phyloP scores from a whole-genome alignment of 2,329 filamentous ascomycete genomes.

The Bipolaris victoriae region DNA sequence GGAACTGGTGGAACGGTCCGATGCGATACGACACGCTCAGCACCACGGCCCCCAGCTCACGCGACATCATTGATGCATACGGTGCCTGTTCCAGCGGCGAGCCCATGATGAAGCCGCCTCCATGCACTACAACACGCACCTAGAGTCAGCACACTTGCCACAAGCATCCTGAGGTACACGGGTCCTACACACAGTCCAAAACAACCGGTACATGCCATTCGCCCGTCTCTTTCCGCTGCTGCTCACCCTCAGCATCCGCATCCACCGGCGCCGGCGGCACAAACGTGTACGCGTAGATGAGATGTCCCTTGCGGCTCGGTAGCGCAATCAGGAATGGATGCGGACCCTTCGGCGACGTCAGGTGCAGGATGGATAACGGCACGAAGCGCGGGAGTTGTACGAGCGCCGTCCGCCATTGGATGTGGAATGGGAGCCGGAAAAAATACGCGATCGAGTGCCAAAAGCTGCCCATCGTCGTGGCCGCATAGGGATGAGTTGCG shows the following conservation, averaged over 20 bases:
- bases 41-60: slow-evolving; percentile 52
- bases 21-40: slow-evolving; percentile 58
- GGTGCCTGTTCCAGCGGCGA: slow-evolving; percentile 54
- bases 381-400: slow-evolving; percentile 49
- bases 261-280: slow-evolving; percentile 47
- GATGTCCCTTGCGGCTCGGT: slow-evolving; percentile 46
- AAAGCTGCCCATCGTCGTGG: slow-evolving; percentile 38
- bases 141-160: neutral
- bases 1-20: slow-evolving; percentile 55
- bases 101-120: slow-evolving; percentile 54
- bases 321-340: slow-evolving; percentile 52
- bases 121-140: slow-evolving; percentile 11
- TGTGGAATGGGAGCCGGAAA: slow-evolving; percentile 40
- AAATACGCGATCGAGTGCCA: slow-evolving; percentile 44
- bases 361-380: slow-evolving; percentile 44
- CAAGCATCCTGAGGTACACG: neutral
- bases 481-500: neutral
- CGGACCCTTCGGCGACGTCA: slow-evolving; percentile 51
- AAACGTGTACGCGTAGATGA: slow-evolving; percentile 52
- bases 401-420: slow-evolving; percentile 47
- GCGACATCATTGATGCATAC: slow-evolving; percentile 55
- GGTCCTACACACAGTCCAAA: slow-evolving; percentile 43
- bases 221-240: slow-evolving; percentile 26
- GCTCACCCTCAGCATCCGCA: slow-evolving; percentile 28
- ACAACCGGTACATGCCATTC: slow-evolving; percentile 49